Evolutionary conservation across 306 rosid species (phyloP), one percentile per base, ranked within the genome.

Genomic region (Fagus sylvatica): DNA sequence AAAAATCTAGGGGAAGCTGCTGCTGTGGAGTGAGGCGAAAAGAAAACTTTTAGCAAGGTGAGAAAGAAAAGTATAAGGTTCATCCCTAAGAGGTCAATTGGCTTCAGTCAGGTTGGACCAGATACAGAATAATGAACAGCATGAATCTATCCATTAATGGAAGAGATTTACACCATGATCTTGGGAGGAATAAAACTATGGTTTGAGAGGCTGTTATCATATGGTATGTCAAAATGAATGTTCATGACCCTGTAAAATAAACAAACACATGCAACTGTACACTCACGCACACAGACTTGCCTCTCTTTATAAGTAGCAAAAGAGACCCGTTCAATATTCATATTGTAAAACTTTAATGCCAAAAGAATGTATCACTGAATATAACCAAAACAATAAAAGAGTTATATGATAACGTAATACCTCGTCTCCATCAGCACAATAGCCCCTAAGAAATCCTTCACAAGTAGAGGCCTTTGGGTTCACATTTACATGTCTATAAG

Each of bases 401-500:
- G 73, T 28, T 69, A 64, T 15, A 74, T 2, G 15, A 74, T 61
- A 49, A 78, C 61, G 41, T 49, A 77, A 74, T 92, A 94, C 98
- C 98, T 95, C 98, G 51, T 95, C 71, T 53, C 98, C 98, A 68
- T 87, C 84, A 1, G 91, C 93, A 85, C 98, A 95, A 87, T 92
- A 95, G 57, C 98, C 98, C 87, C 84, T 88, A 3, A 92, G 97
- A 87, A 95, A 95, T 78, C 89, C 97, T 86, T 95, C 97, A 81
- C 98, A 95, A 69, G 85, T 78, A 46, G 94, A 74, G 8, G 98
- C 97, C 76, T 85, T 92, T 30, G 97, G 93, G 87, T 89, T 95
- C 86, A 95, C 98, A 80, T 88, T 88, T 73, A 95, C 99, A 76
- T 95, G 99, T 85, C 99, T 88, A 74, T 95, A 95, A 32, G 98